phyloP scores from a whole-genome alignment of 345 rosid genomes.

The Murraya paniculata region DNA sequence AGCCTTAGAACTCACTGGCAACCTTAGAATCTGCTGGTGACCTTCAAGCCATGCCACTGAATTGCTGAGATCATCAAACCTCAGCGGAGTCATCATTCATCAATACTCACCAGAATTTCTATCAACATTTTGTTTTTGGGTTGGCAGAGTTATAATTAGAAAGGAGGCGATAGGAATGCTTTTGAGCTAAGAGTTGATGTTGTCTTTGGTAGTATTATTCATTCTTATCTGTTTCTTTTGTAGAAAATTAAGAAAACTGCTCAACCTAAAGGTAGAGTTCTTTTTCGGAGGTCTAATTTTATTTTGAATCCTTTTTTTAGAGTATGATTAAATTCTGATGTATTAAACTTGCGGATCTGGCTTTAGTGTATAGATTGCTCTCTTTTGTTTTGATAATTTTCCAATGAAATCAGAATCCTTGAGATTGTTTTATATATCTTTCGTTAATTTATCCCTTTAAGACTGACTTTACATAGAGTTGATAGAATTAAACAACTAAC shows the following conservation, averaged over 20 bases:
- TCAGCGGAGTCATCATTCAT: background rate
- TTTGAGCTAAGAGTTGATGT: background rate
- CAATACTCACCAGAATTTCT: background rate
- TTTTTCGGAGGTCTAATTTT: background rate
- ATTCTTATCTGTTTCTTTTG: background rate
- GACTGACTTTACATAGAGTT: background rate
- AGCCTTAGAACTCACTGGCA: background rate
- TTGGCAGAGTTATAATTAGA: background rate
- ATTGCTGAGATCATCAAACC: background rate
- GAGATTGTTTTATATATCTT: background rate
- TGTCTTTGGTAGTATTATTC: background rate
- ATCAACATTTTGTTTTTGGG: background rate
- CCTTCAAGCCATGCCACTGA: background rate
- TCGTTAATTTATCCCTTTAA: background rate
- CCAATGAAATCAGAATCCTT: background rate
- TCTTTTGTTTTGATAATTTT: background rate
- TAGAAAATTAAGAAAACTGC: background rate
- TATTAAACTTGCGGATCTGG: background rate
- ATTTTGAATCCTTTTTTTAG: background rate
- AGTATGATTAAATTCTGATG: background rate
- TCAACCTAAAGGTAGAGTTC: background rate
- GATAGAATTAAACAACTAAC: background rate
- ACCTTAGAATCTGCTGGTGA: background rate
- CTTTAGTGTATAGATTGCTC: background rate
- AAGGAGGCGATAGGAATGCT: background rate